Conservation (phyloP, 129 eudicot species). For the Artemisia annua region DNA sequence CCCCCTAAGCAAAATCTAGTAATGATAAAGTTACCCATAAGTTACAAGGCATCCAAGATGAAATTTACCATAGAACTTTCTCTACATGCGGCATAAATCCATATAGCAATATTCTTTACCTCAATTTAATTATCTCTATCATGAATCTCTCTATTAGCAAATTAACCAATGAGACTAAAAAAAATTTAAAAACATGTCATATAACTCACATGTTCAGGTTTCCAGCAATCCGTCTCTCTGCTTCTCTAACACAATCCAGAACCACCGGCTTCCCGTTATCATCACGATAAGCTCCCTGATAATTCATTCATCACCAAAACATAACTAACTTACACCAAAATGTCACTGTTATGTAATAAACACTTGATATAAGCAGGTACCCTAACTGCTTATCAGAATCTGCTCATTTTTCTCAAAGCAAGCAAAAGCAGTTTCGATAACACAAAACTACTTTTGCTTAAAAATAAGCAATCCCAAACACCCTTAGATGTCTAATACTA, state of each 20-base stretch:
- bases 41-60: constrained; percentile 16
- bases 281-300: constrained; percentile 92
- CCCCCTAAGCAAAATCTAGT: constrained; percentile 17
- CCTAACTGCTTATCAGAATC: no score
- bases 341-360: background rate
- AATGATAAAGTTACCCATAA: background rate
- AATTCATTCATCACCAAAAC: background rate
- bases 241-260: constrained; percentile 87
- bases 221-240: constrained; percentile 85
- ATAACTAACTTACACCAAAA: background rate
- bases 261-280: constrained; percentile 98
- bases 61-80: constrained; percentile 16
- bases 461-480: background rate
- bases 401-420: no score
- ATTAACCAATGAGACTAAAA: background rate
- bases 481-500: no score
- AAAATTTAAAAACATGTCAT: background rate
- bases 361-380: no score
- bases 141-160: background rate
- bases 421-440: background rate
- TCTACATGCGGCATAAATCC: constrained; percentile 18
- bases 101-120: background rate
- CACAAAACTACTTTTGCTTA: no score
- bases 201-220: constrained; percentile 62
- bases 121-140: background rate